Evolutionary conservation across 805 yeast species (phyloP), one percentile per base, ranked within the genome.

Genomic region (Candida hispaniensis): DNA sequence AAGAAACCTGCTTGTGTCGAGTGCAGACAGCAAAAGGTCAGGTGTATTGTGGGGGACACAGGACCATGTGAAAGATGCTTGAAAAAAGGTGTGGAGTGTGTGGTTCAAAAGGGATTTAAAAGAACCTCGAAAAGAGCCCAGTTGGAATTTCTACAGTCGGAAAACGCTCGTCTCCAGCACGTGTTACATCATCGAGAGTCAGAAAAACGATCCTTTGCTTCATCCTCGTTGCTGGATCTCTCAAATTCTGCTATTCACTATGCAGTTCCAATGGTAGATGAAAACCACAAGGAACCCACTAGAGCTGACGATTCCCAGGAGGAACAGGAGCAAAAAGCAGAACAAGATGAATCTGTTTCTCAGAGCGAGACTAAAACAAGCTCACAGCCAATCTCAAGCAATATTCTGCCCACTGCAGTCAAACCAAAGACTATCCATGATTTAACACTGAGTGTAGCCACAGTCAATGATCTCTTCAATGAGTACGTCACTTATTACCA

Each of bases 1-100:
- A 77, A 75, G 52, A 65, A 73, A 39, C 72, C 85, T 52, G 97
- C 97, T 0, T 91, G 98, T 61, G 83, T 82, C 1, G 94, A 88
- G 49, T 91, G 98, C 53, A 71, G 97, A 9, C 97, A 91, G 56
- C 98, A 88, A 54, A 91, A 91, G 48, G 77, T 85, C 20, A 72
- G 75, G 48, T 86, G 96, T 59, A 94, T 86, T 58, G 93, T 94
- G 8, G 71, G 66, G 44, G 85, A 73, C 40, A 65, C 63, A 33
- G 63, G 63, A 6, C 80, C 94, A 2, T 91, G 98, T 49, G 63
- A 88, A 0, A 64, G 94, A 42, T 91, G 98, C 54, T 50, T 60
- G 7, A 79, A 78, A 52, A 72, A 81, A 49, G 71, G 72, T 6
- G 61, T 79, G 3, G 62, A 62, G 11, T 88, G 98, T 53, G 69